Percentiles rank a stretch among this genome's conserved stretches.
Evolutionary conservation across 176 grass and related monocot genomes (phyloP).

Genomic region (Metroxylon sagu): DNA sequence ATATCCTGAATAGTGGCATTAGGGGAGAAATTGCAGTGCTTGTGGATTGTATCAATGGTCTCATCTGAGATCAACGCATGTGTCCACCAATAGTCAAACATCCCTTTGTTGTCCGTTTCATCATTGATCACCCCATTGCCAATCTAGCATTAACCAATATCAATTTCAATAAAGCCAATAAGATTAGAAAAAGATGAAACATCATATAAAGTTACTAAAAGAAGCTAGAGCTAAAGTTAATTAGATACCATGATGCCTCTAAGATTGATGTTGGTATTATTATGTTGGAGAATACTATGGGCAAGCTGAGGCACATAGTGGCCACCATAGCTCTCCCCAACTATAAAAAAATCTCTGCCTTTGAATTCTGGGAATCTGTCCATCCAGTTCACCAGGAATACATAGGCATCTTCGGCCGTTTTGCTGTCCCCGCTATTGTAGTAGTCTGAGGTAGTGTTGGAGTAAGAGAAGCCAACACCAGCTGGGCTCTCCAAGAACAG

Average conservation of each 20-base stretch:
- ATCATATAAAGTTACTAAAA: too few species aligned
- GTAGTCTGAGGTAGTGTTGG: slow-evolving; percentile 82
- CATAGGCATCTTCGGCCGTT: slow-evolving; percentile 52
- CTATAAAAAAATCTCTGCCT: slow-evolving; percentile 58
- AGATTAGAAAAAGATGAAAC: too few species aligned
- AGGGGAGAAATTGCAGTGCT: slow-evolving; percentile 56
- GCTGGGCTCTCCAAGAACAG: slow-evolving; percentile 90
- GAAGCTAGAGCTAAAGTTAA: too few species aligned
- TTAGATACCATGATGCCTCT: slow-evolving; percentile 65
- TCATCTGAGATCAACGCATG: slow-evolving; percentile 84
- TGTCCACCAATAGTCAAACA: slow-evolving; percentile 88
- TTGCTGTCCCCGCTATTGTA: slow-evolving; percentile 33
- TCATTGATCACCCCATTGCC: slow-evolving; percentile 91
- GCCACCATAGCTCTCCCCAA: slow-evolving; percentile 82
- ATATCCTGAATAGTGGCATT: not conserved
- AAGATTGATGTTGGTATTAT: slow-evolving; percentile 43
- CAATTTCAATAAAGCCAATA: not conserved
- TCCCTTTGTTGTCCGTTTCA: slow-evolving; percentile 45
- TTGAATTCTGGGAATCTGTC: slow-evolving; percentile 81
- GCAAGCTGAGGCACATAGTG: slow-evolving; percentile 67
- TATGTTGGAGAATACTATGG: slow-evolving; percentile 42
- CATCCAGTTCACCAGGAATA: slow-evolving; percentile 60
- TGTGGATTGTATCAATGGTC: slow-evolving; percentile 30
- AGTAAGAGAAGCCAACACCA: slow-evolving; percentile 91
- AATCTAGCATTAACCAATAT: slow-evolving; percentile 26